Conservation (phyloP, 352 stramenopile species). For the Globisporangium recalcitrans region DNA sequence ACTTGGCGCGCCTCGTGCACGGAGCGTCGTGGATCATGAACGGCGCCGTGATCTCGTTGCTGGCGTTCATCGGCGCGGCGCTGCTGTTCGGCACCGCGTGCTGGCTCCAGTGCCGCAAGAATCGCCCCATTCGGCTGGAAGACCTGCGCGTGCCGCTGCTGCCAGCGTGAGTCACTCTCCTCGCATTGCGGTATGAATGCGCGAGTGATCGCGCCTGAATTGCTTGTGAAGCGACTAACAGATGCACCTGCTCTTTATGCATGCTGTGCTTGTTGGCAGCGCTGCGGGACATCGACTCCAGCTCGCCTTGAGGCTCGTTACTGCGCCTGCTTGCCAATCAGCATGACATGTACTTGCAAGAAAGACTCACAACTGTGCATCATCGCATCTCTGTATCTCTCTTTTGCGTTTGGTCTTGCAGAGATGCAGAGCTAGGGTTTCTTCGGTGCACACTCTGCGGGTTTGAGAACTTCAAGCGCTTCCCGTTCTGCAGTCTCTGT, state of each 20-base stretch:
- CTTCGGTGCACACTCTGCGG: neutral
- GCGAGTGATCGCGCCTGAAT: neutral
- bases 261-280: neutral
- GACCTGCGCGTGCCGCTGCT: neutral
- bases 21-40: too few species aligned
- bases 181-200: neutral
- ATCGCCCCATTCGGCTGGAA: neutral
- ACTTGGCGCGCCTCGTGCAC: too few species aligned
- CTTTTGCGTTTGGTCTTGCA: neutral
- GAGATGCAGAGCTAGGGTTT: slow-evolving; percentile 6
- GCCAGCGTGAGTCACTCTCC: neutral
- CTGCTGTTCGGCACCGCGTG: neutral
- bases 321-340: neutral
- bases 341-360: neutral
- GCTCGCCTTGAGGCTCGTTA: neutral
- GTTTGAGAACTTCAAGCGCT: slow-evolving; percentile 16
- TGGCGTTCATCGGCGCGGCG: neutral
- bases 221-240: neutral
- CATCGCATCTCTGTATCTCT: too few species aligned
- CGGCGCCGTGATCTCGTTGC: neutral
- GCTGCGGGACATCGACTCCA: neutral
- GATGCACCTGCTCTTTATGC: neutral
- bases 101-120: neutral
- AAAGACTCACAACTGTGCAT: too few species aligned
- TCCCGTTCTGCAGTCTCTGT: slow-evolving; percentile 36